Base-by-base conservation (phyloP, 2,329 filamentous ascomycete genomes). In the Colletotrichum orbiculare region DNA sequence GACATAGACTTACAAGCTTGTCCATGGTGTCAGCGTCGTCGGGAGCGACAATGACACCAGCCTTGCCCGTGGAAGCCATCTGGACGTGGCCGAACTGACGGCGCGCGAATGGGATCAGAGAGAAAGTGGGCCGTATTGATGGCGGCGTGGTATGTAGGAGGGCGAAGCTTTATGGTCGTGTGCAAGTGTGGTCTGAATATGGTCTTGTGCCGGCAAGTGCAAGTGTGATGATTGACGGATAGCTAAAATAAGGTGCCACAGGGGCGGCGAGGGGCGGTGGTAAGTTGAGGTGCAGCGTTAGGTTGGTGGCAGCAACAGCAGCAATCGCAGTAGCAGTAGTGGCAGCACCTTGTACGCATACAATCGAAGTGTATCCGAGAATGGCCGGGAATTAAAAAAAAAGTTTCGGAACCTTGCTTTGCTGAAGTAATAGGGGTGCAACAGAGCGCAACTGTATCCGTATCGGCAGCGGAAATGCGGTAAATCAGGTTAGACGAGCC, bases 1-100 rank as follows among this genome's bases (percentile, higher is more conserved):
- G 43, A 43, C 43, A 25, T n/a, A 25, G n/a, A 80, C 84, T 81
- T 82, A 89, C 87, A 80, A 89, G 79, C 73, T 83, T 85, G 69
- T 86, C 85, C 80, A 89, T 83, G 70, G 76, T 80, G 67, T 79
- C 80, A 68, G 80, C 83, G 76, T 83, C 82, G 55, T 83, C 79
- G 67, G 81, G 74, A 70, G 85, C 82, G 73, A 83, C 80, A 72
- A 89, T 82, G 69, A 87, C 76, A 72, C 86, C 86, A 71, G 85
- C 85, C 78, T 83, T 85, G 75, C 85, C 85, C 68, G 82, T 74
- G 64, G 76, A 73, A 74, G 79, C 76, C 77, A 79, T 79, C 68
- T 73, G 65, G 49, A 64, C 56, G 34, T 43, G 55, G 56, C 58
- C 47, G 55, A 58, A 17, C 61, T 43, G 15, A 39, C n/a, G 57